A percentile compares a stretch with the other conserved stretches of the same genome.
phyloP scores from a whole-genome alignment of 441 rosid species.

The Populus tomentosa region DNA sequence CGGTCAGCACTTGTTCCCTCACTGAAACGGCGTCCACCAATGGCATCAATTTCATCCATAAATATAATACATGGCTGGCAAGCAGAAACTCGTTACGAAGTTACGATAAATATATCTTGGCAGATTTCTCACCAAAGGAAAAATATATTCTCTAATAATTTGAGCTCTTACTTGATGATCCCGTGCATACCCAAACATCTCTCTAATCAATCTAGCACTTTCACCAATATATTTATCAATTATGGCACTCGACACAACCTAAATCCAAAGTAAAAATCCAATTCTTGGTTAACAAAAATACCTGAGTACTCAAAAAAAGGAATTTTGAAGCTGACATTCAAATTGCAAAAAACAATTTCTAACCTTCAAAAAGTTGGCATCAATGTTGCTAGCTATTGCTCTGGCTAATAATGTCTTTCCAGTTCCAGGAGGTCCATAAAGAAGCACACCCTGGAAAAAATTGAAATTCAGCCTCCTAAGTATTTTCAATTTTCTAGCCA shows the following conservation, averaged over 20 bases:
- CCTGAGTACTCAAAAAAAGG: not conserved
- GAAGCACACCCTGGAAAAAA: constrained; percentile 80
- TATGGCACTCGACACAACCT: constrained; percentile 98
- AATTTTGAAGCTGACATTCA: not conserved
- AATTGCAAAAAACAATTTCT: constrained; percentile 9
- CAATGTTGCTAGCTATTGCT: constrained; percentile 82
- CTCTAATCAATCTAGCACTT: constrained; percentile 92
- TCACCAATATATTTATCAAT: constrained; percentile 97
- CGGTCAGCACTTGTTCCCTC: constrained; percentile 99
- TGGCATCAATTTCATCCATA: constrained; percentile 99
- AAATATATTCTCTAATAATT: not conserved
- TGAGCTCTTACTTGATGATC: constrained; percentile 72
- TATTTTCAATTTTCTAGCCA: not conserved
- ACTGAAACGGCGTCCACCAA: constrained; percentile 98
- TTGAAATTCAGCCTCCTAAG: not conserved
- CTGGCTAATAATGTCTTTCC: constrained; percentile 87
- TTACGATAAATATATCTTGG: not conserved
- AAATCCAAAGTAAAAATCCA: not conserved
- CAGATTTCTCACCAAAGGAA: not conserved
- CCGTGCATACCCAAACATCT: constrained; percentile 96
- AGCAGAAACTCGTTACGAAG: not conserved
- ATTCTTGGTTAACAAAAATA: not conserved
- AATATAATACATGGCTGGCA: constrained; percentile 91
- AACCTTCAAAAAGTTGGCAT: constrained; percentile 90
- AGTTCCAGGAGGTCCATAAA: constrained; percentile 94